Percentiles rank a stretch among this genome's conserved stretches.
Evolutionary conservation across 345 rosid genomes (phyloP).

Genomic region (Dipteronia dyeriana): DNA sequence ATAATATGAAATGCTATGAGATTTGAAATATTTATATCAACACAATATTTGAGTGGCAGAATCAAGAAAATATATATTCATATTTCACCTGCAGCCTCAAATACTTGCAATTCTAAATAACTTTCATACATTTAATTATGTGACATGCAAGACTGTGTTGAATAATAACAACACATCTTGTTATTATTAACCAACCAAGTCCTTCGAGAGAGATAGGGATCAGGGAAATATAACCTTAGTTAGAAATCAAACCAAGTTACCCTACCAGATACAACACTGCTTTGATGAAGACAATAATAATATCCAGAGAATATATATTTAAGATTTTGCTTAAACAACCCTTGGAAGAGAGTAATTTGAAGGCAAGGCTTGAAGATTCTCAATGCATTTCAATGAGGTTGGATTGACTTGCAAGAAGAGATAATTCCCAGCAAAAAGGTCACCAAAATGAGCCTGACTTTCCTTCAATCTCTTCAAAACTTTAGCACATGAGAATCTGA

Average conservation of each 20-base stretch:
- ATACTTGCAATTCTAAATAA: neutral
- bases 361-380: constrained; percentile 5
- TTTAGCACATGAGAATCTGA: constrained; percentile 38
- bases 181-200: neutral
- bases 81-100: neutral
- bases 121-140: too few relatives aligned
- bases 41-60: too few relatives aligned
- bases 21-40: too few relatives aligned
- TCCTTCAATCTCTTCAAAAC: constrained; percentile 62
- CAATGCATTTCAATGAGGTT: constrained; percentile 41
- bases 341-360: constrained; percentile 28
- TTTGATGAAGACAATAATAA: too few relatives aligned
- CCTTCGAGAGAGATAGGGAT: too few relatives aligned
- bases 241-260: neutral
- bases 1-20: too few relatives aligned
- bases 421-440: constrained; percentile 77
- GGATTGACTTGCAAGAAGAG: constrained; percentile 74
- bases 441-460: constrained; percentile 63
- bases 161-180: too few relatives aligned
- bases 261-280: neutral
- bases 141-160: neutral
- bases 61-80: too few relatives aligned
- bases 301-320: too few relatives aligned
- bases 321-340: constrained; percentile 5
- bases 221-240: too few relatives aligned